Evolutionary conservation across 1,139 yeast species (phyloP).

Genomic region (Blastobotrys buckinghamii): DNA sequence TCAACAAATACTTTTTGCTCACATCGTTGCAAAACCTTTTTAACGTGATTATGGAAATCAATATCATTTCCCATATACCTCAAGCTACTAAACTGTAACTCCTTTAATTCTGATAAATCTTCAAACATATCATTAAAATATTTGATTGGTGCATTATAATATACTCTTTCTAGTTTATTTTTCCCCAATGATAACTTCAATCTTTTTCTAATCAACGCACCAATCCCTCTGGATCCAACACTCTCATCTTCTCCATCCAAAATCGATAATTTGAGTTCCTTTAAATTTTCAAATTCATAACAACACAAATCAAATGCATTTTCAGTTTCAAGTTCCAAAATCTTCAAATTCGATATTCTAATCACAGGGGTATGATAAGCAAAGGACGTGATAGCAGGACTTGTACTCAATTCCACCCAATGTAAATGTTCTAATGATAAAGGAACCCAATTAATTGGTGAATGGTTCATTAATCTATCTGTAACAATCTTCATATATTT

Average conservation of each 20-base stretch:
- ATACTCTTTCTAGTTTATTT: not conserved
- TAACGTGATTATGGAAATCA: too few relatives aligned
- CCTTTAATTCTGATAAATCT: not conserved
- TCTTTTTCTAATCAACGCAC: not conserved
- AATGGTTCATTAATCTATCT: not conserved
- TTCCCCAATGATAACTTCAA: not conserved
- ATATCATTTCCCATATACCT: too few relatives aligned
- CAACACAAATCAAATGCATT: conserved; percentile 2
- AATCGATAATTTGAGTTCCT: not conserved
- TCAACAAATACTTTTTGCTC: too few relatives aligned
- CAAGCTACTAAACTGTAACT: not conserved
- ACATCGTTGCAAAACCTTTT: too few relatives aligned
- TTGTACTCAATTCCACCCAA: not conserved
- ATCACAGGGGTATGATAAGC: not conserved
- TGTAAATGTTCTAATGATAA: not conserved
- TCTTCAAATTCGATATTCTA: not conserved
- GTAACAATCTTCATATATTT: not conserved
- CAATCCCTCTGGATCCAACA: not conserved
- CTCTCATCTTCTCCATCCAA: not conserved
- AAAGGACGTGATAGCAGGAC: not conserved
- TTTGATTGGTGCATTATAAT: not conserved
- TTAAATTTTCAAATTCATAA: not conserved
- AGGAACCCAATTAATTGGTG: not conserved
- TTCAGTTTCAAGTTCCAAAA: not conserved
- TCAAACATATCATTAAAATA: conserved; percentile 1